Base-by-base conservation (phyloP, 805 yeast species). In the Suhomyces faveliae region DNA sequence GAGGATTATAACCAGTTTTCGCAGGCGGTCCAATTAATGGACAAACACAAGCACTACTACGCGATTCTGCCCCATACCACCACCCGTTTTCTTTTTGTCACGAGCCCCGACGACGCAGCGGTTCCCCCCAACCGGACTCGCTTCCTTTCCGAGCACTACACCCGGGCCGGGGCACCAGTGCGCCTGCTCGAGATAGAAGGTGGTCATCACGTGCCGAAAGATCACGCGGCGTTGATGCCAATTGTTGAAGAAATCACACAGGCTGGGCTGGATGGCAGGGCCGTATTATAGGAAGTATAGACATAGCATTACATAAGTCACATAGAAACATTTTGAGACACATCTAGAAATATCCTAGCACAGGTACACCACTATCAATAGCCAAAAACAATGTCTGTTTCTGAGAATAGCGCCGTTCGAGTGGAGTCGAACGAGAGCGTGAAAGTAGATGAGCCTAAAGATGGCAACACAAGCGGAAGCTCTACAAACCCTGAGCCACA, bases 121-220 rank as follows among this genome's bases (percentile, higher is more conserved):
- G 73, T 71, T 9, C 68, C 75, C 1, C 58, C 62, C 3, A 51
- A 66, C 17, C 54, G 75, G 43, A 53, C 71, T 0, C 47, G 52
- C 43, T 62, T 53, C 45, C 58, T 70, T 35, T 54, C 58, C 19
- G 43, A 52, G 3, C 44, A 60, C 5, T 68, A 55, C 43, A 43
- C 51, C 7, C 20, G 33, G 6, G 56, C 57, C 9, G 51, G 42
- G 15, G 50, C 47, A 1, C 37, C 37, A 10, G 37, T 17, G 21
- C n/a, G 21, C 6, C 57, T 64, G 19, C 37, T 15, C 30, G 52
- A 46, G 38, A 72, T 69, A 45, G 71, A 66, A 6, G 76, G 75
- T 1, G 73, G 70, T 4, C 77, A 72, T 53, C 19, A 19, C 20
- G 19, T 29, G 17, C 44, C 44, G 10, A 21, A 15, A 5, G 39